A percentile compares a stretch with the other conserved stretches of the same genome.
Evolutionary conservation across 805 yeast genomes (phyloP).

Genomic region (Novakomyces olei): DNA sequence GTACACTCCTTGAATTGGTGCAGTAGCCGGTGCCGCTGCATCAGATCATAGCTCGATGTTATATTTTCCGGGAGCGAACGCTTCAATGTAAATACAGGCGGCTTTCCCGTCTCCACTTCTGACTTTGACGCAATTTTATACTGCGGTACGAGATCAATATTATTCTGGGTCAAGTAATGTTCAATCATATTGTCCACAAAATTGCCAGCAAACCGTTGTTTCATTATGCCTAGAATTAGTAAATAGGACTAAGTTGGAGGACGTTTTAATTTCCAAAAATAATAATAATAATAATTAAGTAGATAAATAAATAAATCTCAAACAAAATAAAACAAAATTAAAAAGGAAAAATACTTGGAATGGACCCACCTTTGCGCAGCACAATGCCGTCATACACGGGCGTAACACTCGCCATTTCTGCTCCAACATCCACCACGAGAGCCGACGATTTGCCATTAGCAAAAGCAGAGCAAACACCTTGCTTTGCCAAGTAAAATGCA

Average conservation of each 20-base stretch:
- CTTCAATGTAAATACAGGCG: neutral
- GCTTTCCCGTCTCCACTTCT: neutral
- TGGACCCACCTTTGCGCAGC: constrained; percentile 10
- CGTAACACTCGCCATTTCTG: constrained; percentile 44
- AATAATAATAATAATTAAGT: no score
- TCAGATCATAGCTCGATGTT: neutral
- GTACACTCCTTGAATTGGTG: constrained; percentile 28
- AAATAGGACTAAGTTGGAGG: no score
- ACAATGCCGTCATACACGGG: constrained; percentile 27
- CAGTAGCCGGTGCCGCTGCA: constrained; percentile 16
- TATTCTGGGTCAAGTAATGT: neutral
- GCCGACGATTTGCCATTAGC: constrained; percentile 62
- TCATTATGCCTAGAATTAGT: no score
- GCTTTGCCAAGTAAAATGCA: constrained; percentile 47
- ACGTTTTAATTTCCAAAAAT: no score
- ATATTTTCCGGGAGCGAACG: neutral
- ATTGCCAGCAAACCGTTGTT: neutral
- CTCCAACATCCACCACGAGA: constrained; percentile 61
- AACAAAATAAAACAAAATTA: no score
- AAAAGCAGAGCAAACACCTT: constrained; percentile 48
- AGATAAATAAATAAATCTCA: no score
- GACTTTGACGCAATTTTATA: constrained; percentile 1
- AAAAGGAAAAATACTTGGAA: no score
- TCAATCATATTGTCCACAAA: neutral
- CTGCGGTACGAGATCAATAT: neutral